A percentile compares a stretch with the other conserved stretches of the same genome.
Evolutionary conservation across 2,329 filamentous ascomycete genomes (phyloP).

Genomic region (Pestalotiopsis sp.): DNA sequence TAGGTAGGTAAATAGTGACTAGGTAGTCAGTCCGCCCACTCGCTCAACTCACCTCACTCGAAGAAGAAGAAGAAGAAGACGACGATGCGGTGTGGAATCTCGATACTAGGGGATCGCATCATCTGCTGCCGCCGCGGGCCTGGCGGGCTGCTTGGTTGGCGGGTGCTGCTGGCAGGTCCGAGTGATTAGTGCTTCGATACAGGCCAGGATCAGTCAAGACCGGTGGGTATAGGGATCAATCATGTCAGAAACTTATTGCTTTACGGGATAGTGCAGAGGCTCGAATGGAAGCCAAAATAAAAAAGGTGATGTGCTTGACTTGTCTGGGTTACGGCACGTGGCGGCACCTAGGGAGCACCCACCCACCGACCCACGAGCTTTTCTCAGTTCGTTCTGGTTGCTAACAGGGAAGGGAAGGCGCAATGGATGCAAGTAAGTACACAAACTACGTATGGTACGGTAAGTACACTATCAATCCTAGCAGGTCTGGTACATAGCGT

Average conservation of each 20-base stretch:
- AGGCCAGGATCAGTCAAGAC: not conserved
- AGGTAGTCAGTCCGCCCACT: not conserved
- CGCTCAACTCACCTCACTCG: not conserved
- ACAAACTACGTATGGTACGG: not conserved
- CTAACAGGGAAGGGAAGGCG: not conserved
- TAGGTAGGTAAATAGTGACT: not conserved
- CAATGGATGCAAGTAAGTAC: not conserved
- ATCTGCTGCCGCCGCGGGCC: not conserved
- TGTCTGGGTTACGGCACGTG: conserved; percentile 4
- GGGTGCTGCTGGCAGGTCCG: not conserved
- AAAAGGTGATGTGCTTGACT: conserved; percentile 5
- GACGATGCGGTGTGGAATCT: conserved; percentile 1
- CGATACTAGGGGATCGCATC: not conserved
- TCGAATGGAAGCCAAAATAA: not conserved
- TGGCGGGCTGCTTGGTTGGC: not conserved
- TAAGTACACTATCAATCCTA: too few relatives aligned
- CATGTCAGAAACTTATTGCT: conserved; percentile 1
- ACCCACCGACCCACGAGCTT: not conserved
- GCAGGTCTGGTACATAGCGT: too few relatives aligned
- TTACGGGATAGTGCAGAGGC: conserved; percentile 6
- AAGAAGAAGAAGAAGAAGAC: not conserved
- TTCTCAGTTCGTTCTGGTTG: not conserved
- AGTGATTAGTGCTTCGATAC: conserved; percentile 1
- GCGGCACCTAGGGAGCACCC: conserved; percentile 5
- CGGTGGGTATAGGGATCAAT: conserved; percentile 6